phyloP scores from a whole-genome alignment of 768 basidiomycete genomes.

The Pisolithus orientalis region DNA sequence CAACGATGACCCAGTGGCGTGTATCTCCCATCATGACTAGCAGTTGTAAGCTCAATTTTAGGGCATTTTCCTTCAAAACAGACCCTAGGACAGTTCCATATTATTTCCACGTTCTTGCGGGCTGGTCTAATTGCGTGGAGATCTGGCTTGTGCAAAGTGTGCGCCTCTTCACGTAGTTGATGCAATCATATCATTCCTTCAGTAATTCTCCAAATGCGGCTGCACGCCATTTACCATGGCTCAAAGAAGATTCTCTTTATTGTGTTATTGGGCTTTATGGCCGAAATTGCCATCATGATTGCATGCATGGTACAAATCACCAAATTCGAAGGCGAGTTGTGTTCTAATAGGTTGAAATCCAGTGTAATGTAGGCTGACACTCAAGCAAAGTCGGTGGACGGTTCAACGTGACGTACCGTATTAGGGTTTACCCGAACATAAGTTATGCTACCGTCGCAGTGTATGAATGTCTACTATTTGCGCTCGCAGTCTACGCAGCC shows the following conservation, averaged over 20 bases:
- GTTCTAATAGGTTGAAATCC: background rate
- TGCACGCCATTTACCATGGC: slow-evolving; percentile 56
- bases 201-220: slow-evolving; percentile 57
- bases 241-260: slow-evolving; percentile 44
- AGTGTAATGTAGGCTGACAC: background rate
- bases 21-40: background rate
- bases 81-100: background rate
- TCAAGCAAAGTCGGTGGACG: background rate
- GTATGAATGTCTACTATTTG: background rate
- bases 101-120: background rate
- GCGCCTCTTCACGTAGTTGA: background rate
- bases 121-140: background rate
- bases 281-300: background rate
- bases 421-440: background rate
- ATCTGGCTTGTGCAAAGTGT: background rate
- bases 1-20: no score
- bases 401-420: background rate
- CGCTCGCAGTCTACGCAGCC: background rate
- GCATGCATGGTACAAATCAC: background rate
- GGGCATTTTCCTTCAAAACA: no score
- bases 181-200: background rate
- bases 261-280: slow-evolving; percentile 38
- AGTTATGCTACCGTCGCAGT: background rate
- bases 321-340: background rate
- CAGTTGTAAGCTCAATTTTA: background rate